Percentiles rank a stretch among this genome's conserved stretches.
These are phyloP conservation scores for Hemerocallis citrina DNA, from an alignment of 106 monocot species.

Conservation along the genomic window DNA sequence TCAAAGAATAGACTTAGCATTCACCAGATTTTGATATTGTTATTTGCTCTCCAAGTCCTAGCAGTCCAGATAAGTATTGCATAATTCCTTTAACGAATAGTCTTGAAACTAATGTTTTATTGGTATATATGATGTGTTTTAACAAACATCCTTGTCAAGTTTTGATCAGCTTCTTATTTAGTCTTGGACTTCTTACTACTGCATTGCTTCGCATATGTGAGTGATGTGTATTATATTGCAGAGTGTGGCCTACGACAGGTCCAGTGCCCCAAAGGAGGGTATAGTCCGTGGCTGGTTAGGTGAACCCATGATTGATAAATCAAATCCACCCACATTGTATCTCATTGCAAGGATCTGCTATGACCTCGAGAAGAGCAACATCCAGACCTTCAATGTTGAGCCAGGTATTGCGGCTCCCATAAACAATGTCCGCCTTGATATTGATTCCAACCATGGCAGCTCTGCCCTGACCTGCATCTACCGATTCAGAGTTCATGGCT, in stretches of 20 bases:
- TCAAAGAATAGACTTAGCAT: not conserved
- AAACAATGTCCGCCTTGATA: conserved; percentile 61
- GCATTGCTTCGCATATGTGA: not conserved
- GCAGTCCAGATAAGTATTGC: too few relatives aligned
- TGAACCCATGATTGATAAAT: conserved; percentile 17
- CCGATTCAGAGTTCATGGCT: conserved; percentile 76
- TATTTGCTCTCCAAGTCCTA: not conserved
- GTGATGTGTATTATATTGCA: conserved; percentile 23
- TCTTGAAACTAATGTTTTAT: not conserved
- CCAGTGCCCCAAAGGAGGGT: conserved; percentile 70
- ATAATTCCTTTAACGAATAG: not conserved
- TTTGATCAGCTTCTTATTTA: too few relatives aligned
- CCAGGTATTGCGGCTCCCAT: conserved; percentile 10
- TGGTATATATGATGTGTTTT: not conserved
- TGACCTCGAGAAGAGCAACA: conserved; percentile 62
- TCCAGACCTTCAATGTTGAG: conserved; percentile 56
- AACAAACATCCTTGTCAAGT: not conserved
- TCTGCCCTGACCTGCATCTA: conserved; percentile 72
- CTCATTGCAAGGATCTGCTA: conserved; percentile 47
- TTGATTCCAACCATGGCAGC: conserved; percentile 76
- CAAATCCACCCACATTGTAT: conserved; percentile 7
- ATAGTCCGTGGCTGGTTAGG: conserved; percentile 53
- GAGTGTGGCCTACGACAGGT: conserved; percentile 87
- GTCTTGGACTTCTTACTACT: not conserved
- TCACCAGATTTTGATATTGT: too few relatives aligned